Conservation (phyloP, 768 basidiomycete genomes). For the Mycena rebaudengoi region DNA sequence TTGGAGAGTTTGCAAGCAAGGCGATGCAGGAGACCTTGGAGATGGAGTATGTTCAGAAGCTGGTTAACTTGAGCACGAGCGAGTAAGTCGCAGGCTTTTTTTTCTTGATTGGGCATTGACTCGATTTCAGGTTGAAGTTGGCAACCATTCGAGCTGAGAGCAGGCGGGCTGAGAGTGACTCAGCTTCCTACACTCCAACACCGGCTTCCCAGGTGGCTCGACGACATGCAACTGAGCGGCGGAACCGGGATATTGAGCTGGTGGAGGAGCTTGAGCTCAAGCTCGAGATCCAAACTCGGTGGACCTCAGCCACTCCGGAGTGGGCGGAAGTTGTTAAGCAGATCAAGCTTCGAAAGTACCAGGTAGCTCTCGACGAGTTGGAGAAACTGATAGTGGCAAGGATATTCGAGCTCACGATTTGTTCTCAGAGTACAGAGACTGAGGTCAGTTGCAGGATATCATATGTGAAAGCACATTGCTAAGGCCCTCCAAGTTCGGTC, state of each 20-base stretch:
- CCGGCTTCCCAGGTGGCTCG: neutral
- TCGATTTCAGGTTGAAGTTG: neutral
- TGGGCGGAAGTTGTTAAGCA: constrained; percentile 17
- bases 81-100: neutral
- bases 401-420: neutral
- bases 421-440: constrained; percentile 27
- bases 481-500: too few relatives aligned
- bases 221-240: neutral
- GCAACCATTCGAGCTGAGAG: neutral
- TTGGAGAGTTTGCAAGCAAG: neutral
- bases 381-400: constrained; percentile 16
- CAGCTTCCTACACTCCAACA: neutral
- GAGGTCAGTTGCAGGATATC: too few relatives aligned
- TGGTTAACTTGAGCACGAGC: neutral
- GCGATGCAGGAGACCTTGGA: neutral
- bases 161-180: neutral
- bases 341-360: constrained; percentile 16
- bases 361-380: constrained; percentile 12
- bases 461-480: constrained; percentile 27
- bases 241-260: neutral
- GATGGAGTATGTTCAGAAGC: constrained; percentile 1
- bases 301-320: constrained; percentile 17
- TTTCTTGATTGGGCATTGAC: neutral
- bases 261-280: neutral
- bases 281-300: neutral